Evolutionary conservation across 768 basidiomycete genomes (phyloP).

Genomic region (Leccinum aurantiacum): DNA sequence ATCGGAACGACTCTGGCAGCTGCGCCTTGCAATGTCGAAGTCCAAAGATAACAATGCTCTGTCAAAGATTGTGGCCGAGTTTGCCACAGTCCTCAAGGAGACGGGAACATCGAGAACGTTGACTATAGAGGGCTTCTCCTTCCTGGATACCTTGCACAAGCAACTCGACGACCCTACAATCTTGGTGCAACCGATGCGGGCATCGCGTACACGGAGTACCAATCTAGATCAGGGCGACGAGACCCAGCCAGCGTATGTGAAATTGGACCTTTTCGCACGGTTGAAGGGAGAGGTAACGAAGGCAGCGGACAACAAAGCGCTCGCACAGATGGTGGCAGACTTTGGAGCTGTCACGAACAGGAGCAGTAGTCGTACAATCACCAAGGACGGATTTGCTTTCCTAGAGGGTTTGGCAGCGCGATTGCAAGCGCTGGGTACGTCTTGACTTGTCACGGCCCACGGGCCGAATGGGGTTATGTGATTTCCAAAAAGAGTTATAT

Average conservation of each 20-base stretch:
- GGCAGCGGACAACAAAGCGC: conserved; percentile 52
- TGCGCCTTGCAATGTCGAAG: conserved; percentile 43
- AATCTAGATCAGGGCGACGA: conserved; percentile 40
- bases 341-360: conserved; percentile 70
- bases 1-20: conserved; percentile 49
- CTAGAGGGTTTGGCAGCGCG: conserved; percentile 59
- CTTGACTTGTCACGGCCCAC: neutral
- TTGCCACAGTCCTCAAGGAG: conserved; percentile 56
- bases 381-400: conserved; percentile 76
- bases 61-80: conserved; percentile 55
- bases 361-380: conserved; percentile 68
- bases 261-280: conserved; percentile 58
- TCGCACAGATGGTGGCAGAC: conserved; percentile 66
- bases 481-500: neutral
- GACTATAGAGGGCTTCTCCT: conserved; percentile 69
- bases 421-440: conserved; percentile 37
- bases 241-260: conserved; percentile 50
- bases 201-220: conserved; percentile 40
- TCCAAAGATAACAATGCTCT: conserved; percentile 59
- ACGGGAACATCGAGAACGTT: conserved; percentile 63
- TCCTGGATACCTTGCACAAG: conserved; percentile 68
- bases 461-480: neutral
- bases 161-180: conserved; percentile 70
- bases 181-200: conserved; percentile 53
- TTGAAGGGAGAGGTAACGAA: conserved; percentile 53